These are phyloP conservation scores for Tolypocladium sp. DNA, from an alignment of 2,329 filamentous ascomycete genomes.

Conservation along the genomic window DNA sequence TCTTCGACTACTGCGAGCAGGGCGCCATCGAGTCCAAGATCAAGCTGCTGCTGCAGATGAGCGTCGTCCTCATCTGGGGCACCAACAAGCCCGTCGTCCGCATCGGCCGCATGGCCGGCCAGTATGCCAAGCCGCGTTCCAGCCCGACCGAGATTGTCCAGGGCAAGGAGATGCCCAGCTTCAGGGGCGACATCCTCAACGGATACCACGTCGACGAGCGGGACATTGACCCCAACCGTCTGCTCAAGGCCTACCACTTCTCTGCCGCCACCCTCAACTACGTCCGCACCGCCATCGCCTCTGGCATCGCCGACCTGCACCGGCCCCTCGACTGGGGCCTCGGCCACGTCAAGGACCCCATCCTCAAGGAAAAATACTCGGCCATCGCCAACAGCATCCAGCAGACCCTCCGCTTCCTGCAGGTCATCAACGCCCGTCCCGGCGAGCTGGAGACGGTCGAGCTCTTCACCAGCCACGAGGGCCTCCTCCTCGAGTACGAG, in stretches of 20 bases:
- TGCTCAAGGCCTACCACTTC: conserved; percentile 89
- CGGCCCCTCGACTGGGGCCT: conserved; percentile 91
- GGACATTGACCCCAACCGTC: conserved; percentile 69
- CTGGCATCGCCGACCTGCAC: conserved; percentile 88
- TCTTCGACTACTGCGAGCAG: conserved; percentile 93
- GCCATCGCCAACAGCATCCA: conserved; percentile 77
- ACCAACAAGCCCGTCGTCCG: conserved; percentile 73
- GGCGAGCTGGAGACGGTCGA: conserved; percentile 85
- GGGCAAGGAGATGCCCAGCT: conserved; percentile 75
- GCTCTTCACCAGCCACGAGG: conserved; percentile 92
- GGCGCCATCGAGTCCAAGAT: conserved; percentile 90
- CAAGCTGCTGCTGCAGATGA: conserved; percentile 95
- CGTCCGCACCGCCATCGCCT: conserved; percentile 71
- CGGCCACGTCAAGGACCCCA: conserved; percentile 78
- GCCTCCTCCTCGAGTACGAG: conserved; percentile 89
- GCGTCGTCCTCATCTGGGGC: conserved; percentile 88
- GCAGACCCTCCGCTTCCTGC: conserved; percentile 89
- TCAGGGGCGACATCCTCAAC: conserved; percentile 93
- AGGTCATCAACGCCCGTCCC: conserved; percentile 79
- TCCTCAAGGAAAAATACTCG: conserved; percentile 78
- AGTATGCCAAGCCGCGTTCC: conserved; percentile 93
- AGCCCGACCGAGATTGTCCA: conserved; percentile 77
- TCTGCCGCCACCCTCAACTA: conserved; percentile 94
- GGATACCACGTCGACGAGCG: conserved; percentile 71
- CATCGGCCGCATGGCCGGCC: conserved; percentile 92